phyloP scores from a whole-genome alignment of 2,329 filamentous ascomycete species.

The Pezicula carpinea region DNA sequence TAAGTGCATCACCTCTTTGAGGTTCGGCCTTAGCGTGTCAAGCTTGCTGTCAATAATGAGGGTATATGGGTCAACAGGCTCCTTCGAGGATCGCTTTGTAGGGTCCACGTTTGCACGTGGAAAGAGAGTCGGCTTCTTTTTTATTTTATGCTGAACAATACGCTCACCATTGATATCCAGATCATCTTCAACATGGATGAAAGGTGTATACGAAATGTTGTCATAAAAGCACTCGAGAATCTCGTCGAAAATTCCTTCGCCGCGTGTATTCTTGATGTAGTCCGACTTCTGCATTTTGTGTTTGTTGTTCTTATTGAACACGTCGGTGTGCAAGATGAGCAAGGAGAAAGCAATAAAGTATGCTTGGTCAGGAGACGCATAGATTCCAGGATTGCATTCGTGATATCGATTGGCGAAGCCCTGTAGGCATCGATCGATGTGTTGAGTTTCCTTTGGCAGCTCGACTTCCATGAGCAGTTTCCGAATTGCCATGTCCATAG shows the following conservation, averaged over 20 bases:
- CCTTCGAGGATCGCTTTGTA: constrained; percentile 61
- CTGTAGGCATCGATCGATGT: constrained; percentile 91
- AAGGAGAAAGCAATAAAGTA: constrained; percentile 98
- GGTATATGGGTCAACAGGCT: constrained; percentile 92
- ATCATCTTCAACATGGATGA: constrained; percentile 95
- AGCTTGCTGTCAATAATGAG: constrained; percentile 88
- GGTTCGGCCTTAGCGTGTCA: constrained; percentile 73
- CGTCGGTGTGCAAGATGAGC: constrained; percentile 92
- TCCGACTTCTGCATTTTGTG: constrained; percentile 96
- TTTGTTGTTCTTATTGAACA: constrained; percentile 99
- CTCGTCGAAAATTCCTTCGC: constrained; percentile 89
- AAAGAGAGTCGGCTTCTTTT: constrained; percentile 62
- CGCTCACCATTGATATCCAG: constrained; percentile 74
- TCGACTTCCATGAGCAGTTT: constrained; percentile 97
- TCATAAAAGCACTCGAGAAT: constrained; percentile 96
- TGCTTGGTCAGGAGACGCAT: constrained; percentile 85
- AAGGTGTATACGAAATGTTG: constrained; percentile 96
- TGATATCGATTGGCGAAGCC: constrained; percentile 95
- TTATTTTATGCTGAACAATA: constrained; percentile 64
- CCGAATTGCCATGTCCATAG: constrained; percentile 95
- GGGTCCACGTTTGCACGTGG: constrained; percentile 61
- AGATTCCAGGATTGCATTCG: constrained; percentile 97
- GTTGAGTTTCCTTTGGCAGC: constrained; percentile 93
- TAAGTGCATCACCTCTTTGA: constrained; percentile 87
- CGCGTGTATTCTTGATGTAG: constrained; percentile 91